Percentiles rank a stretch among this genome's conserved stretches.
Evolutionary conservation across 208 protist species (phyloP).

Genomic region (Trypanosoma platydactyli): DNA sequence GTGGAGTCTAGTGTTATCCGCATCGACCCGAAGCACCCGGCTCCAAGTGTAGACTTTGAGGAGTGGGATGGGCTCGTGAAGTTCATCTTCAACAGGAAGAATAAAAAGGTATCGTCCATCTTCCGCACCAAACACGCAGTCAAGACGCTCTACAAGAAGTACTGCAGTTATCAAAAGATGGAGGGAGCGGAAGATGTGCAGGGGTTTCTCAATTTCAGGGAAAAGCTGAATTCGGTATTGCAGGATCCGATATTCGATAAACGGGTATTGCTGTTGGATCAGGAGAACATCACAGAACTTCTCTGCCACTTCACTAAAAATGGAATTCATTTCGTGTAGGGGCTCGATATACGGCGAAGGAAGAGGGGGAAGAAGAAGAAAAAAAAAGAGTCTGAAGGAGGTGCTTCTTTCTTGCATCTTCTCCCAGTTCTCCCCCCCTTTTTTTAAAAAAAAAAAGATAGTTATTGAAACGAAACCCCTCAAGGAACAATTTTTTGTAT

Average conservation of each 20-base stretch:
- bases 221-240: constrained; percentile 65
- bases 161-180: constrained; percentile 86
- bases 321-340: constrained; percentile 79
- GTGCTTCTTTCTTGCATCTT: neutral
- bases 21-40: constrained; percentile 97
- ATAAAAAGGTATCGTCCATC: constrained; percentile 98
- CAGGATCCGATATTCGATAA: constrained; percentile 77
- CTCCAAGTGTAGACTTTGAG: constrained; percentile 97
- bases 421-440: neutral
- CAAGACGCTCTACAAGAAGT: constrained; percentile 74
- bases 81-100: constrained; percentile 98
- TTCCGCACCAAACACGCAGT: constrained; percentile 92
- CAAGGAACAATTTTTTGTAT: no score
- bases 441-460: no score
- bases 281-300: constrained; percentile 81
- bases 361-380: constrained; percentile 1
- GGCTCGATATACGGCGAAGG: neutral
- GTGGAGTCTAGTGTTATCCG: constrained; percentile 99
- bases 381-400: neutral
- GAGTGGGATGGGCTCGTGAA: constrained; percentile 99
- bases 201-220: constrained; percentile 64
- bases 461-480: no score
- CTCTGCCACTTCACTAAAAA: constrained; percentile 77
- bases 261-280: constrained; percentile 67
- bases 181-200: constrained; percentile 45